Base-by-base conservation (phyloP, 768 basidiomycete species). In the Kwoniella europaea region DNA sequence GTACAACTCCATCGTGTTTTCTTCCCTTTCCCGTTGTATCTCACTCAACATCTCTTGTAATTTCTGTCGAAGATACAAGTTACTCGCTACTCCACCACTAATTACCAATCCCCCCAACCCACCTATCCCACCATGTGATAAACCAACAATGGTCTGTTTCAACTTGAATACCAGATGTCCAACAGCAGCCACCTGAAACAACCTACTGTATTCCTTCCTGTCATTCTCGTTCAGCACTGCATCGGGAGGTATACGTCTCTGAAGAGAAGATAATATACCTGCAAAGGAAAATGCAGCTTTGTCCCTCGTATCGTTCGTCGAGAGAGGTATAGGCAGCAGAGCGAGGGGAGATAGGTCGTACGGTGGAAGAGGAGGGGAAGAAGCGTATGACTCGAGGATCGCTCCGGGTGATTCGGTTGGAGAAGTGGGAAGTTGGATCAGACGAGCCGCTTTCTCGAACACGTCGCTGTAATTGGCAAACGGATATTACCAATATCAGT, bases 11-110 rank as follows among this genome's bases (percentile, higher is more conserved):
- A 90, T 53, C 66, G 18, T 15, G 69, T 68, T 50, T 68, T 63
- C 18, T 41, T 44, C 20, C 35, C 12, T 58, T 18, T 27, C 41
- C 16, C 58, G 43, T 24, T 46, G 22, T n/a, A 59, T 41, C 57
- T 59, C 29, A 16, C 13, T 71, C 20, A 84, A 71, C 68, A 72
- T 76, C 1, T 55, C 9, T 13, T 75, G 61, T 1, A 85, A 63
- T 44, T 79, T 82, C 46, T 24, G 29, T 18, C 44, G n/a, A 6
- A 98, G 84, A 74, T 86, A 89, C 24, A 73, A 56, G 76, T 99
- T 99, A 74, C 92, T 93, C 16, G 95, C 96, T 0, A 99, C 96
- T 1, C 96, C 96, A 0, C 96, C 96, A 69, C 93, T 93, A 16
- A 92, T 89, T 1, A 97, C 92, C 27, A 98, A 74, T 65, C 90